phyloP scores from a whole-genome alignment of 768 basidiomycete species.

The Boletus pseudo-olivaceus region DNA sequence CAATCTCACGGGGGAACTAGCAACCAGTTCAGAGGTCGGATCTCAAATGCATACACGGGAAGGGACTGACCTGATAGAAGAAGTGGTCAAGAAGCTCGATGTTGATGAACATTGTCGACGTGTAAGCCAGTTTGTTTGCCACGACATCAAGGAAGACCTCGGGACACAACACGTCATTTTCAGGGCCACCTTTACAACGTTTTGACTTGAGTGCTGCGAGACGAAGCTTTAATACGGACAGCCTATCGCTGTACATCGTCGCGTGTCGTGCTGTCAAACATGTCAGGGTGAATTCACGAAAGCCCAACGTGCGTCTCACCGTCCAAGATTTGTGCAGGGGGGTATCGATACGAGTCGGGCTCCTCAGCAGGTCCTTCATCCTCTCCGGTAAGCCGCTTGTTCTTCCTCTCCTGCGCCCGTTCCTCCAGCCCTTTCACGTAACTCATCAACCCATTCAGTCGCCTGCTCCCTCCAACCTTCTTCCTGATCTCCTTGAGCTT shows the following conservation, averaged over 20 bases:
- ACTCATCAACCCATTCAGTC: slow-evolving; percentile 68
- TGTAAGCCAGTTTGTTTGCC: slow-evolving; percentile 94
- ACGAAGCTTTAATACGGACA: slow-evolving; percentile 81
- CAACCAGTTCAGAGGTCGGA: background rate
- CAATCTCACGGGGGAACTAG: slow-evolving; percentile 97
- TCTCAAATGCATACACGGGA: background rate
- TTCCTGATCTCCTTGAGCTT: slow-evolving; percentile 85
- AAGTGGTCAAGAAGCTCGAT: slow-evolving; percentile 97
- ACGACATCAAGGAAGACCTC: slow-evolving; percentile 97
- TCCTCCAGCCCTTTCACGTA: slow-evolving; percentile 86
- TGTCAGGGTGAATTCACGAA: slow-evolving; percentile 4
- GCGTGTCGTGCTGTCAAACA: slow-evolving; percentile 77
- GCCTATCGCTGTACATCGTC: slow-evolving; percentile 78
- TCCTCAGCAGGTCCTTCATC: slow-evolving; percentile 38
- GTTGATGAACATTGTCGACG: slow-evolving; percentile 97
- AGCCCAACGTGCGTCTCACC: slow-evolving; percentile 48
- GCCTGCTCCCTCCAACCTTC: slow-evolving; percentile 83
- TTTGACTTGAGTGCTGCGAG: slow-evolving; percentile 83
- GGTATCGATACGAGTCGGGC: slow-evolving; percentile 82
- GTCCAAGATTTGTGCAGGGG: slow-evolving; percentile 87
- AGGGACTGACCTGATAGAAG: slow-evolving; percentile 81
- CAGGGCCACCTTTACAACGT: slow-evolving; percentile 83
- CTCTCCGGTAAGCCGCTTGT: slow-evolving; percentile 42
- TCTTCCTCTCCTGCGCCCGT: slow-evolving; percentile 61
- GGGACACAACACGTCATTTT: slow-evolving; percentile 87